Evolutionary conservation across 148 eudicot genomes (phyloP), one percentile per base, ranked within the genome.

Genomic region (Fagopyrum tataricum): DNA sequence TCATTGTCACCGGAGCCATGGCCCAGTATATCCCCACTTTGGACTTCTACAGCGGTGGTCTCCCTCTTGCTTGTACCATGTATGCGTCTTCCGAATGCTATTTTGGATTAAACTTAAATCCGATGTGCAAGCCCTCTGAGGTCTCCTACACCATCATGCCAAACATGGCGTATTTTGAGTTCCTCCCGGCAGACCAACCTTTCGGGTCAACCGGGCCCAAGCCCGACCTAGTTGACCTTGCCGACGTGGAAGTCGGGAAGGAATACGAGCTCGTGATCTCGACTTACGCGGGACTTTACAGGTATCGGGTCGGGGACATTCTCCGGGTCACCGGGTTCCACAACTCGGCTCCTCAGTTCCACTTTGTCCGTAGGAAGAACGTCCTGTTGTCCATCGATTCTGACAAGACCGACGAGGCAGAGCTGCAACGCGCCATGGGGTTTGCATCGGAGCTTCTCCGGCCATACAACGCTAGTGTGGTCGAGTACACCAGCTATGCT

Each of bases 111-210:
- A 91, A 91, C 47, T 79, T 91, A 18, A 86, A 89, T 81, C 97
- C 97, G n/a, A 85, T 91, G 86, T 84, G 87, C 44, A 85, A 87
- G 24, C 97, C 97, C 1, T 68, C 92, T 0, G 88, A 91, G 58
- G 97, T 91, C 6, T 91, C 92, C 0, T 91, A 91, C 81, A 91
- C 97, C 76, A 87, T 91, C 74, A 89, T 91, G 95, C 97, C 97
- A 21, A 91, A 91, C 89, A 91, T 91, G 97, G 95, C 89, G 48
- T 89, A 89, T 72, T 91, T 91, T 71, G 95, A 89, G 84, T 91
- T 91, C 76, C 75, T 91, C n/a, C 90, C 94, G 1, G 81, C 84
- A 39, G 49, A 76, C 41, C 70, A 71, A 72, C 41, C 84, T 0
- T 0, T 49, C 72, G 77, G 78, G 78, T 64, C 58, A 4, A 24